Evolutionary conservation across 495 filamentous ascomycete genomes (phyloP), one percentile per base, ranked within the genome.

Genomic region (Aspergillus conjunctus): DNA sequence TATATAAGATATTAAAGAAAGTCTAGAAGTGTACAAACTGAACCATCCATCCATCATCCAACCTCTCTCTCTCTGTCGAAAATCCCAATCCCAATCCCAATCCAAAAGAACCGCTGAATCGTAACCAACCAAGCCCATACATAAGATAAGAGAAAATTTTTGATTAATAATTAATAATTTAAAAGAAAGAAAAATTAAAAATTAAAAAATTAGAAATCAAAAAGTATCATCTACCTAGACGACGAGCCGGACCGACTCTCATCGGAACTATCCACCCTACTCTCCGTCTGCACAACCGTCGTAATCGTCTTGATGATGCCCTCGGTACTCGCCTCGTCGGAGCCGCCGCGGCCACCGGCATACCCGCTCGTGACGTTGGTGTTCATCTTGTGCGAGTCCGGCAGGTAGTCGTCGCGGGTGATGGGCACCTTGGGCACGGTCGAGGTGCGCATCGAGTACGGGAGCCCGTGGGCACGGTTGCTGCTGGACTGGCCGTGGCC

Each of bases 291-390:
- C 8, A 58, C 55, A 11, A 49, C 55, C 15, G 55, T 58, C 22
- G 45, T 50, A 15, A 58, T 30, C 15, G 55, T 58, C 55, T 50
- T 58, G 15, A 50, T 34, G 43, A 58, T 58, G 22, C 54, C 41
- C 11, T 41, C 26, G 43, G 39, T 21, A 21, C 21, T 32, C 30
- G 26, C 26, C 26, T 5, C 26, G 26, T 5, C 26, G 26, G 2
- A 2, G 26, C 26, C 26, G 26, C 26, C 26, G 26, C 39, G 12
- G 14, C 41, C 9, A 32, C 15, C 20, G 0, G 14, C 54, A 32
- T 48, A 33, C 22, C 14, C 55, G 44, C 44, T 44, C 9, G 21
- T 12, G 5, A 58, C 45, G 12, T 49, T 41, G 22, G 55, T 33
- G 18, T 34, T 58, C 55, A 58, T 58, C 30, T 58, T 46, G 30